Base-by-base conservation (phyloP, 202 grass and related monocot genomes). In the Elaeis oleifera region DNA sequence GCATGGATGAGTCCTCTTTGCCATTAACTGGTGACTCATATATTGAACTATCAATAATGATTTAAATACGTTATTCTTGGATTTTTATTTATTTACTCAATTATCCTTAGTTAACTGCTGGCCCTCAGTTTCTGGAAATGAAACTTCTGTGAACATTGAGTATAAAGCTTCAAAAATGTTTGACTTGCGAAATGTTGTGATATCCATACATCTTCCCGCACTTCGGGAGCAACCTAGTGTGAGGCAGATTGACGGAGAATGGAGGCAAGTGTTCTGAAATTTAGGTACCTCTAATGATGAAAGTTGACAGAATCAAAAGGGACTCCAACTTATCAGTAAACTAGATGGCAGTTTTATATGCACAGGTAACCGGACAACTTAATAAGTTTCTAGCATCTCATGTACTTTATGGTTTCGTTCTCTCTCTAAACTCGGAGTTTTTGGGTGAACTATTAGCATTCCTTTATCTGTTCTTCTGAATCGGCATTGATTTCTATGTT, bases 201-300 rank as follows among this genome's bases (percentile, higher is more conserved):
- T 88, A 57, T 90, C 79, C 63, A 82, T 96, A 66, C 87, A 87
- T 50, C 81, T 96, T 52, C 87, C 91, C 63, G 76, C 76, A 71
- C 78, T 90, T 54, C 76, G 87, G 70, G 81, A 74, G 27, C 72
- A 74, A 60, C 91, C 91, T 55, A 85, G 74, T 73, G 75, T 90
- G 58, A 88, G 70, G 32, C 84, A 88, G 49, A 83, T 96, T 66
- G 87, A 96, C 61, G 91, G 91, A 71, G 91, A 90, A 64, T 96
- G 87, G 87, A 90, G 78, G 91, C 88, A 80, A 83, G 61, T 64
- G 59, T 85, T 78, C 28, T 18, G 63, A 52, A 23, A 63, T 51
- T 27, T 50, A 19, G 51, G 31, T 84, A 16, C 64, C n/a, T 55
- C 76, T 51, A 49, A 67, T 76, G 7, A 19, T 56, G 20, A 22